Conservation (phyloP, 441 rosid species). For the Gossypium davidsonii region DNA sequence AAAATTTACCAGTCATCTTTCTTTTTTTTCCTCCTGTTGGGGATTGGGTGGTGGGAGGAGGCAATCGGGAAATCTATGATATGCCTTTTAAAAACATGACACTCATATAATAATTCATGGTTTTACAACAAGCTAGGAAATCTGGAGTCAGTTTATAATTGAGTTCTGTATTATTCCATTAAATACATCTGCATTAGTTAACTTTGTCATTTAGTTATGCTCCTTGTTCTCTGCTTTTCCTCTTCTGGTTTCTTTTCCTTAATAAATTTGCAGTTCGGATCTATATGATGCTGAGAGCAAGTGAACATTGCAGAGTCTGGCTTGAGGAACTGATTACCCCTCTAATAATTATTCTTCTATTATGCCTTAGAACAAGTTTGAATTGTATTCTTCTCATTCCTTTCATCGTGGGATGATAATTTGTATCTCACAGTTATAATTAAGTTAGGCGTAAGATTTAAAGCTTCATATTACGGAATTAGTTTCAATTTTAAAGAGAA, state of each 20-base stretch:
- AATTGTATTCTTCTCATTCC: constrained; percentile 7
- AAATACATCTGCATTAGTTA: background rate
- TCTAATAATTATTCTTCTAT: background rate
- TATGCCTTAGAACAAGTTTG: constrained; percentile 4
- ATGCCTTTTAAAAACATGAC: background rate
- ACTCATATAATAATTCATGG: background rate
- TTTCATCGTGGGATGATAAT: constrained; percentile 6
- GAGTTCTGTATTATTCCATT: background rate
- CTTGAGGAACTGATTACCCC: background rate
- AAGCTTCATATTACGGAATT: background rate
- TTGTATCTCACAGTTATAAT: background rate
- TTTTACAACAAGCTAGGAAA: background rate
- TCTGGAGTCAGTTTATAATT: background rate
- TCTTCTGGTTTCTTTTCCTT: constrained; percentile 28
- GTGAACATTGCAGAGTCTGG: constrained; percentile 22
- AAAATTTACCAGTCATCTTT: background rate
- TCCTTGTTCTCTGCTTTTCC: background rate
- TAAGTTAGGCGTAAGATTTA: background rate
- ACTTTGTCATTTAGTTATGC: background rate
- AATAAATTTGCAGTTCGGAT: constrained; percentile 41
- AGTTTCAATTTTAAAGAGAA: background rate
- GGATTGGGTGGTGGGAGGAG: background rate
- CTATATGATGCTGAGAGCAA: constrained; percentile 59
- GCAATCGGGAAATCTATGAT: background rate
- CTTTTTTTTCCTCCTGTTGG: background rate